phyloP scores from a whole-genome alignment of 768 basidiomycete genomes.

The Termitomyces bulborhizus region DNA sequence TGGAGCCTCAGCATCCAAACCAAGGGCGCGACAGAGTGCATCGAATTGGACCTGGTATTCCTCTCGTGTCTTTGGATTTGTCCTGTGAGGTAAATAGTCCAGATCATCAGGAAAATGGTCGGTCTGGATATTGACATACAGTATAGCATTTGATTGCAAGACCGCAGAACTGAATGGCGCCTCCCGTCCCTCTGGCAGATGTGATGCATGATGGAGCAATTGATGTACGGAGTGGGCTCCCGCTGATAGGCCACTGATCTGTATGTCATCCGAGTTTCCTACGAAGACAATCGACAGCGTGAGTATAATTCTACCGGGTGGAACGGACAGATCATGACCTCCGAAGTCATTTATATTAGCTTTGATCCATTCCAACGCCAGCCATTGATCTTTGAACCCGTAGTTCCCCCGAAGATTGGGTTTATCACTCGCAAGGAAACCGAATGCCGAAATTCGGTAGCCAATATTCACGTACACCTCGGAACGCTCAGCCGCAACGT shows the following conservation, averaged over 20 bases:
- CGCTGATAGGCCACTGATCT: constrained; percentile 67
- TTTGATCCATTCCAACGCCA: constrained; percentile 66
- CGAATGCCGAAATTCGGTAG: constrained; percentile 71
- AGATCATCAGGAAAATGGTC: neutral
- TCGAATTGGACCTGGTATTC: constrained; percentile 59
- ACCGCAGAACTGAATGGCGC: constrained; percentile 65
- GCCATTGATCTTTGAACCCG: constrained; percentile 83
- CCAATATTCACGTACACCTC: constrained; percentile 77
- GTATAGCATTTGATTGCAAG: constrained; percentile 71
- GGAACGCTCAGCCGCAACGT: constrained; percentile 52
- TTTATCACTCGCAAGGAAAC: constrained; percentile 63
- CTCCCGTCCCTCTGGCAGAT: constrained; percentile 44
- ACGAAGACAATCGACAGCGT: neutral
- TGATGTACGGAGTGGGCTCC: constrained; percentile 76
- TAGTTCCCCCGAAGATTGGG: constrained; percentile 66
- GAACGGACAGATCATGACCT: constrained; percentile 28
- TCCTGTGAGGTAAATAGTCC: constrained; percentile 20
- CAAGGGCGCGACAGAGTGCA: constrained; percentile 51
- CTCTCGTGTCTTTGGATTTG: constrained; percentile 51
- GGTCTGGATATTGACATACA: constrained; percentile 32
- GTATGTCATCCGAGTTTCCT: constrained; percentile 59
- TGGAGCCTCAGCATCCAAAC: constrained; percentile 46
- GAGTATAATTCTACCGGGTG: neutral
- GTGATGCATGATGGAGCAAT: constrained; percentile 62
- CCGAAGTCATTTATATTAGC: constrained; percentile 66